phyloP scores from a whole-genome alignment of 2,329 filamentous ascomycete genomes.

The Pseudogymnoascus destructans region DNA sequence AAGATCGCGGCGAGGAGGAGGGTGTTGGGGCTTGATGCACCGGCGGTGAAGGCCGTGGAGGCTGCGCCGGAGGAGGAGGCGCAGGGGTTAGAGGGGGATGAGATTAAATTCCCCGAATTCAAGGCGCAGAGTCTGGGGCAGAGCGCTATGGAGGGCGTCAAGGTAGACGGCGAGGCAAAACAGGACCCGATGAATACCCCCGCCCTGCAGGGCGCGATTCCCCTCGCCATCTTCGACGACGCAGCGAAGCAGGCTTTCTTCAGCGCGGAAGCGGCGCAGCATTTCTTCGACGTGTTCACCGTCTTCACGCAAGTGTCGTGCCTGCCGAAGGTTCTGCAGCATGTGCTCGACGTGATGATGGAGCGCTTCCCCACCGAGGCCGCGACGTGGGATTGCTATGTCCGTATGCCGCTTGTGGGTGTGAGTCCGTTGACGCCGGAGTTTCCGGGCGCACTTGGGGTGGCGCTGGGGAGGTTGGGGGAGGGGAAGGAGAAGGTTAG shows the following conservation, averaged over 20 bases:
- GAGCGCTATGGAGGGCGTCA: conserved; percentile 37
- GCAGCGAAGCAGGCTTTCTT: conserved; percentile 66
- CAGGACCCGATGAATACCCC: conserved; percentile 45
- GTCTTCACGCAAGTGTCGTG: conserved; percentile 55
- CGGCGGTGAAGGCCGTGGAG: conserved; percentile 29
- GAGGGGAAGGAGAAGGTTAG: conserved; percentile 33
- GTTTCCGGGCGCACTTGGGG: conserved; percentile 44
- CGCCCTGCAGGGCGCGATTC: conserved; percentile 83
- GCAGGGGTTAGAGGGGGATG: conserved; percentile 28
- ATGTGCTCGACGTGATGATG: conserved; percentile 56
- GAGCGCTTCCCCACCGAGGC: conserved; percentile 46
- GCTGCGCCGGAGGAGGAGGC: conserved; percentile 32
- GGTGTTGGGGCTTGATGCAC: conserved; percentile 47
- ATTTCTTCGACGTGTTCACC: conserved; percentile 70
- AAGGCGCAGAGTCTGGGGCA: conserved; percentile 31
- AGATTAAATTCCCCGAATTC: conserved; percentile 44
- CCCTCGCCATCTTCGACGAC: conserved; percentile 80
- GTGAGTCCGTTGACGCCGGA: conserved; percentile 48
- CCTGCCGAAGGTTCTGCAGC: conserved; percentile 52
- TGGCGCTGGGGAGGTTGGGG: conserved; percentile 50
- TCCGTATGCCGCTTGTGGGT: conserved; percentile 57
- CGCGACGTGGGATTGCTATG: conserved; percentile 55
- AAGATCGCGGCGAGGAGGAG: conserved; percentile 64
- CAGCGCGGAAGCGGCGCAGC: conserved; percentile 49
- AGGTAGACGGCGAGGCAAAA: conserved; percentile 34